phyloP scores from a whole-genome alignment of 768 basidiomycete species.

The Dacryopinax primogenitus region DNA sequence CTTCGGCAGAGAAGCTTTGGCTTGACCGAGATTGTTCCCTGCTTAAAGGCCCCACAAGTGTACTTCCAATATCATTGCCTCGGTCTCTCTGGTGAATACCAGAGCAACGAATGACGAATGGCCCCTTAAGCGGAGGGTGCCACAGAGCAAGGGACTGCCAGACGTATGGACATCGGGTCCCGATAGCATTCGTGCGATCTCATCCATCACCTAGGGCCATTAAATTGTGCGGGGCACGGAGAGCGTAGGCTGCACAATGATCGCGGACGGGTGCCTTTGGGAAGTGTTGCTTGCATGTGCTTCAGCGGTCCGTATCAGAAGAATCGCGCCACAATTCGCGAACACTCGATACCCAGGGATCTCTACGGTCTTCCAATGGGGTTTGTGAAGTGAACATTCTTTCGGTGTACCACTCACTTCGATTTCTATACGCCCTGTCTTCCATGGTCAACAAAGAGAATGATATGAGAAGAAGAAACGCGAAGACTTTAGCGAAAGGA shows the following conservation, averaged over 20 bases:
- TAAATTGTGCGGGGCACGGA: background rate
- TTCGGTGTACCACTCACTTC: background rate
- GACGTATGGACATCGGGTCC: background rate
- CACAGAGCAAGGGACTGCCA: background rate
- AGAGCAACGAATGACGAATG: background rate
- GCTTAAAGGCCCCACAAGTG: background rate
- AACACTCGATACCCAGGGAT: background rate
- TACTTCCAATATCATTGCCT: background rate
- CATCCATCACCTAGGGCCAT: constrained; percentile 1
- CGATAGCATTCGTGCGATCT: constrained; percentile 6
- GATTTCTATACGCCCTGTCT: background rate
- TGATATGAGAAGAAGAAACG: background rate
- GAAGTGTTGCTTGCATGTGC: background rate
- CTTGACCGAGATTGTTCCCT: background rate
- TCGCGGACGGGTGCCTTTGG: constrained; percentile 3
- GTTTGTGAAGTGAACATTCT: background rate
- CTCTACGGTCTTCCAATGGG: background rate
- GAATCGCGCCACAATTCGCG: background rate
- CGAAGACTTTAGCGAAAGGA: background rate
- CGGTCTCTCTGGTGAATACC: background rate
- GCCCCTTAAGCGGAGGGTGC: background rate
- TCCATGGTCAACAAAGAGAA: background rate
- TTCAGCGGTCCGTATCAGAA: background rate
- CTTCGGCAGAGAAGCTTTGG: constrained; percentile 1
- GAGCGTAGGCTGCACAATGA: constrained; percentile 1